Evolutionary conservation across 2,329 filamentous ascomycete species (phyloP).

Genomic region (Alternaria sp.): DNA sequence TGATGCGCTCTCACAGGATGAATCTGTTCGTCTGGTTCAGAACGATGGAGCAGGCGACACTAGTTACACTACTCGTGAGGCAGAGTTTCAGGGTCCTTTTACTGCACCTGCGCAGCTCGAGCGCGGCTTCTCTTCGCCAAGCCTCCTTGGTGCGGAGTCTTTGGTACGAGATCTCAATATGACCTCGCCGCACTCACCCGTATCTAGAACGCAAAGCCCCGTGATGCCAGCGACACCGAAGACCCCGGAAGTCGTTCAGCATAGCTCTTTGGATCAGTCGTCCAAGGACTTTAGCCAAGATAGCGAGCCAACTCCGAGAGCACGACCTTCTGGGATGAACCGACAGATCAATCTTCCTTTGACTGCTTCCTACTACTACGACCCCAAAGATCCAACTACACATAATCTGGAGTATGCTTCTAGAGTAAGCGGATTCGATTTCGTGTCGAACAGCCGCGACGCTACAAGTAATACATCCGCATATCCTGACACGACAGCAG

Average conservation of each 20-base stretch:
- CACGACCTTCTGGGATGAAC: slow-evolving; percentile 47
- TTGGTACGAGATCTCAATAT: slow-evolving; percentile 60
- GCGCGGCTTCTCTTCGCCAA: slow-evolving; percentile 46
- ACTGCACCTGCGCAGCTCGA: slow-evolving; percentile 33
- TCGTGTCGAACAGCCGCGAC: slow-evolving; percentile 36
- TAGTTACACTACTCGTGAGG: slow-evolving; percentile 23
- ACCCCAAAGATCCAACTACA: slow-evolving; percentile 55
- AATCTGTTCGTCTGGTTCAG: slow-evolving; percentile 13
- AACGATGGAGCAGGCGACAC: slow-evolving; percentile 8
- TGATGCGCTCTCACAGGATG: slow-evolving; percentile 39
- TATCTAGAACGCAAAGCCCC: slow-evolving; percentile 47
- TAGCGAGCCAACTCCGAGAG: slow-evolving; percentile 51
- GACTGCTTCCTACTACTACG: slow-evolving; percentile 57
- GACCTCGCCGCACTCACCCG: slow-evolving; percentile 54
- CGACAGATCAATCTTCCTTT: slow-evolving; percentile 56
- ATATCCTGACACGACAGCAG: slow-evolving; percentile 41
- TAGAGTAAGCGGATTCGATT: slow-evolving; percentile 57
- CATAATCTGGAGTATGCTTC: slow-evolving; percentile 59
- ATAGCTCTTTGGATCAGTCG: slow-evolving; percentile 41
- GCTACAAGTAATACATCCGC: slow-evolving; percentile 28
- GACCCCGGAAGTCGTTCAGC: slow-evolving; percentile 48
- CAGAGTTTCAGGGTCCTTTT: slow-evolving; percentile 23
- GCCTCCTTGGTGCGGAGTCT: slow-evolving; percentile 59
- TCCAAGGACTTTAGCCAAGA: slow-evolving; percentile 40
- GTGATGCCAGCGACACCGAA: slow-evolving; percentile 52